phyloP scores from a whole-genome alignment of 2,329 filamentous ascomycete genomes.

The Dichotomopilus funicola region DNA sequence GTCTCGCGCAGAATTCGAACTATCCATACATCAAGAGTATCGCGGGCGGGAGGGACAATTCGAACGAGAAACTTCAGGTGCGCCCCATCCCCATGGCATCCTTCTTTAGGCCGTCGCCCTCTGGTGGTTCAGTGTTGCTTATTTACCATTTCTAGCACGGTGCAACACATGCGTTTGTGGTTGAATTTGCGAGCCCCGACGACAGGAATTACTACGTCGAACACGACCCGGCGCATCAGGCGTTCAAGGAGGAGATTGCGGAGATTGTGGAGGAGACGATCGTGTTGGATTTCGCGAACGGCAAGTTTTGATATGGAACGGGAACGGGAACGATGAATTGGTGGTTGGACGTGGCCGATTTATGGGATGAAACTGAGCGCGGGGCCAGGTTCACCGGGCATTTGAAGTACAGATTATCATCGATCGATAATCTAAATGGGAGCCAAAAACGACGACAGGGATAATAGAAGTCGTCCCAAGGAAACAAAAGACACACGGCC shows the following conservation, averaged over 20 bases:
- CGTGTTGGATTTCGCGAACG: constrained; percentile 33
- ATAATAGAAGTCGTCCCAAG: too few relatives aligned
- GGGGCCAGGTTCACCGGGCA: too few relatives aligned
- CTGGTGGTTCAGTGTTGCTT: neutral
- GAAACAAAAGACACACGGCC: too few relatives aligned
- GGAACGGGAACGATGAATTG: neutral
- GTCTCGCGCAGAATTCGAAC: constrained; percentile 52
- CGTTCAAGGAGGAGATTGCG: constrained; percentile 31
- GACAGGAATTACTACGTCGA: constrained; percentile 39
- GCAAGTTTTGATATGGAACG: constrained; percentile 1
- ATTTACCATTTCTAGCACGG: constrained; percentile 28
- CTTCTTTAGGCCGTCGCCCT: neutral
- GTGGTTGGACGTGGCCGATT: too few relatives aligned
- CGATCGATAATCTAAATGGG: too few relatives aligned
- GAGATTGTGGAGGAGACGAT: constrained; percentile 32
- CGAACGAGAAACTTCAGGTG: constrained; percentile 54
- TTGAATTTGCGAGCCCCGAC: constrained; percentile 33
- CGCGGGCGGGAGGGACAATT: constrained; percentile 56
- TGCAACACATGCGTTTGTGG: constrained; percentile 37
- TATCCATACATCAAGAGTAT: constrained; percentile 54
- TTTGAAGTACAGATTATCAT: too few relatives aligned
- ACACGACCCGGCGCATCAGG: constrained; percentile 33
- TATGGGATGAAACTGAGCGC: too few relatives aligned
- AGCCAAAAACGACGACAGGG: too few relatives aligned
- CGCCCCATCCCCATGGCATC: constrained; percentile 18